Evolutionary conservation across 257 asterid genomes (phyloP).

Genomic region (Solanum microdontum): DNA sequence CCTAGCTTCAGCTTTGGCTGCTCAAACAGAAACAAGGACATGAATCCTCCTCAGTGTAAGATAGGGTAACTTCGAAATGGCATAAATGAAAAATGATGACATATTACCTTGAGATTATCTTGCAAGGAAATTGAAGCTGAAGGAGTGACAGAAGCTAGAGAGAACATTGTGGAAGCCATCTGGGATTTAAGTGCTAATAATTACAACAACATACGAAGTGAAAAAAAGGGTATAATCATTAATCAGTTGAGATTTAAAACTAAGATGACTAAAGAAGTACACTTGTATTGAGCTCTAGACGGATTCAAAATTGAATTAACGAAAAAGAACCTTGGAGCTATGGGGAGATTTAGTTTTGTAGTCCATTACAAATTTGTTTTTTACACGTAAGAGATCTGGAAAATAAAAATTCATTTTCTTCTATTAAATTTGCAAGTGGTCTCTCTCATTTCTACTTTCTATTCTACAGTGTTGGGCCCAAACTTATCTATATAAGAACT

Average conservation of each 20-base stretch:
- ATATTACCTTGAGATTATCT: slow-evolving; percentile 30
- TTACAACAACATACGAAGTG: not conserved
- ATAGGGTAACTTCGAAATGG: not conserved
- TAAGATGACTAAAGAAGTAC: not conserved
- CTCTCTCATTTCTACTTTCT: not conserved
- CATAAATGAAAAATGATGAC: not conserved
- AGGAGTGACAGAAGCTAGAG: slow-evolving; percentile 28
- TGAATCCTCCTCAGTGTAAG: not conserved
- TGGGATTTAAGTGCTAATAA: slow-evolving; percentile 2
- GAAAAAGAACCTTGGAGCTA: not conserved
- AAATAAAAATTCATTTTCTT: not conserved
- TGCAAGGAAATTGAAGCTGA: slow-evolving; percentile 19
- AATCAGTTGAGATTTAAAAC: not conserved
- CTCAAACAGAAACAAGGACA: not conserved
- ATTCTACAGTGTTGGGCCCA: not conserved
- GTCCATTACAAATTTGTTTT: not conserved
- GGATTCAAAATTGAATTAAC: not conserved
- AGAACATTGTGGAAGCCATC: slow-evolving; percentile 43
- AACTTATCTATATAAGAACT: not conserved
- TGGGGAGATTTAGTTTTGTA: not conserved
- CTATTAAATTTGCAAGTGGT: not conserved
- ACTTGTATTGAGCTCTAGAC: not conserved
- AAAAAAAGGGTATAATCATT: not conserved
- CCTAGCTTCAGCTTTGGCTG: slow-evolving; percentile 40
- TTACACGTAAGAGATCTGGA: not conserved